Conservation (phyloP, 140 eudicot genomes). For the Bidens hawaiensis region DNA sequence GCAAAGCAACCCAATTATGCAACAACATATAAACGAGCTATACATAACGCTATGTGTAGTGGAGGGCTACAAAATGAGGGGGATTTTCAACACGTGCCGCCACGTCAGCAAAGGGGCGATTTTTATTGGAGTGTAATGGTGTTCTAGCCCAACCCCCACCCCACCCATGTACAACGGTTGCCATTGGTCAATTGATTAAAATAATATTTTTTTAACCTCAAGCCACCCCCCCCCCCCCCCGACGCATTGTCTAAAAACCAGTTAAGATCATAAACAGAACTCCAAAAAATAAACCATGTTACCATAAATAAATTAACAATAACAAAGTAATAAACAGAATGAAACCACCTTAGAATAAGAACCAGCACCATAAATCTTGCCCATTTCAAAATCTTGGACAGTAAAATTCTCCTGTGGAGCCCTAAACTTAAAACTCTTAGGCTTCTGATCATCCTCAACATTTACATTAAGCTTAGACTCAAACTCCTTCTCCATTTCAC, state of each 20-base stretch:
- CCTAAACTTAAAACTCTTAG: constrained; percentile 80
- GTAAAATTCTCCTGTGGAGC: constrained; percentile 95
- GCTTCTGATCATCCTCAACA: constrained; percentile 30
- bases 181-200: no score
- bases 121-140: no score
- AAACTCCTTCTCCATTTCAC: constrained; percentile 85
- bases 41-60: no score
- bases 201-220: no score
- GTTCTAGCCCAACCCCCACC: no score
- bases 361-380: constrained; percentile 99
- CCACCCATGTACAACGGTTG: no score
- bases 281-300: background rate
- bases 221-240: no score
- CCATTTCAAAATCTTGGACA: constrained; percentile 87
- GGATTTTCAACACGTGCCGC: no score
- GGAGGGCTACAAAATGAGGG: no score
- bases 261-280: background rate
- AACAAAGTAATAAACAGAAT: background rate
- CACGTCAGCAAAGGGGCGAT: no score
- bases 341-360: constrained; percentile 89
- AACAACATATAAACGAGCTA: constrained; percentile 5
- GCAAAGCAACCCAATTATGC: constrained; percentile 1
- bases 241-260: no score
- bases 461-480: constrained; percentile 78
- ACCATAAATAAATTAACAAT: constrained; percentile 2